A percentile compares a stretch with the other conserved stretches of the same genome.
Conservation (phyloP, 78 protist genomes). For the Dictyostelium brefeldianum region DNA sequence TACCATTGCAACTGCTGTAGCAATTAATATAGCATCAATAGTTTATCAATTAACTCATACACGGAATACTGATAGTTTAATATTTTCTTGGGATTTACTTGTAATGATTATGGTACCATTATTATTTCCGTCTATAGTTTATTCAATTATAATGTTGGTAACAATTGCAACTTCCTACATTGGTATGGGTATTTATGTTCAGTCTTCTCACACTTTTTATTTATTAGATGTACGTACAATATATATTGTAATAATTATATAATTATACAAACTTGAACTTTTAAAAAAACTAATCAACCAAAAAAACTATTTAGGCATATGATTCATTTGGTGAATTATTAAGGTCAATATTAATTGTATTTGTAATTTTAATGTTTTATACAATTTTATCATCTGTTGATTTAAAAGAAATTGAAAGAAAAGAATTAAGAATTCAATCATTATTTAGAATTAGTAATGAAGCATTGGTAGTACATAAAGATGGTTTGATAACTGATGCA, state of each 20-base stretch:
- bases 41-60: background rate
- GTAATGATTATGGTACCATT: slow-evolving; percentile 27
- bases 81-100: slow-evolving; percentile 47
- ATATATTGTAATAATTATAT: background rate
- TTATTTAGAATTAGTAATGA: slow-evolving; percentile 61
- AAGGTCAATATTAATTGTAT: slow-evolving; percentile 13
- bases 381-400: slow-evolving; percentile 46
- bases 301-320: background rate
- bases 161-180: slow-evolving; percentile 6
- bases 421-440: slow-evolving; percentile 59
- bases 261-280: background rate
- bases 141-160: slow-evolving; percentile 12
- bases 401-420: slow-evolving; percentile 53
- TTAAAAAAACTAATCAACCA: background rate
- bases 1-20: background rate
- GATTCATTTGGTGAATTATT: background rate
- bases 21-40: slow-evolving; percentile 32
- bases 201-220: background rate
- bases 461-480: slow-evolving; percentile 62
- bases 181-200: slow-evolving; percentile 46
- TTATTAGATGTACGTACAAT: slow-evolving; percentile 30
- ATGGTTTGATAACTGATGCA: slow-evolving; percentile 55
- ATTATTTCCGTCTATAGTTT: slow-evolving; percentile 36
- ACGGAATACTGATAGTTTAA: background rate
- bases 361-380: slow-evolving; percentile 21